Conservation (phyloP, 2,329 filamentous ascomycete species). For the Mariannaea sp. region DNA sequence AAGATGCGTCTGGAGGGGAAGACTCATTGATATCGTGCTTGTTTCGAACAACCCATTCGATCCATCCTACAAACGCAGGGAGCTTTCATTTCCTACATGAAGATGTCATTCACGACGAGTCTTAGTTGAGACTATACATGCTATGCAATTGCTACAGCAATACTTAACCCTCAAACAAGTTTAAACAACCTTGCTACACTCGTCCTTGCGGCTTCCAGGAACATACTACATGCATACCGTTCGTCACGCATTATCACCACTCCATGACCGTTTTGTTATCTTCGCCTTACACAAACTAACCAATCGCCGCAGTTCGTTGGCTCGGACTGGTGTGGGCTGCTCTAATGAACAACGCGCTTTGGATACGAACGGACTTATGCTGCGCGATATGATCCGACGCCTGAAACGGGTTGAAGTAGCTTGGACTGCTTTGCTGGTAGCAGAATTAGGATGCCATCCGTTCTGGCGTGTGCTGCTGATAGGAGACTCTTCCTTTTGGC, state of each 20-base stretch:
- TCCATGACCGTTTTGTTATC: conserved; percentile 27
- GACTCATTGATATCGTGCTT: no score
- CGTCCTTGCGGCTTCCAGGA: conserved; percentile 4
- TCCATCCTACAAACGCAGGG: no score
- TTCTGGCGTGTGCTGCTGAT: conserved; percentile 8
- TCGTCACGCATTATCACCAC: conserved; percentile 26
- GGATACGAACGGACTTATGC: conserved; percentile 32
- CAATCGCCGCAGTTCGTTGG: conserved; percentile 39
- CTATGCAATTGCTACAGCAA: conserved; percentile 20
- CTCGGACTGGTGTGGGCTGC: conserved; percentile 40
- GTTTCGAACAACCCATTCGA: no score
- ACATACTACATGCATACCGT: neutral
- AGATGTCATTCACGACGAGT: neutral
- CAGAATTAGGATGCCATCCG: conserved; percentile 9
- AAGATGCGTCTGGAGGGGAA: no score
- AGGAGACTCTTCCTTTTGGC: neutral
- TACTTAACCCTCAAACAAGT: conserved; percentile 11
- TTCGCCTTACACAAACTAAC: conserved; percentile 39
- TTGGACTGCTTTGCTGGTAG: conserved; percentile 2
- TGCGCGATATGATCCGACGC: conserved; percentile 27
- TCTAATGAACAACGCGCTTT: conserved; percentile 39
- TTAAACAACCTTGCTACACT: conserved; percentile 8
- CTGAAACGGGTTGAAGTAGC: neutral
- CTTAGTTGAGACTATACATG: conserved; percentile 17
- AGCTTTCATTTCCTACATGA: neutral